These are phyloP conservation scores for Ogataea paraovalis DNA, from an alignment of 805 yeast species.

Conservation along the genomic window DNA sequence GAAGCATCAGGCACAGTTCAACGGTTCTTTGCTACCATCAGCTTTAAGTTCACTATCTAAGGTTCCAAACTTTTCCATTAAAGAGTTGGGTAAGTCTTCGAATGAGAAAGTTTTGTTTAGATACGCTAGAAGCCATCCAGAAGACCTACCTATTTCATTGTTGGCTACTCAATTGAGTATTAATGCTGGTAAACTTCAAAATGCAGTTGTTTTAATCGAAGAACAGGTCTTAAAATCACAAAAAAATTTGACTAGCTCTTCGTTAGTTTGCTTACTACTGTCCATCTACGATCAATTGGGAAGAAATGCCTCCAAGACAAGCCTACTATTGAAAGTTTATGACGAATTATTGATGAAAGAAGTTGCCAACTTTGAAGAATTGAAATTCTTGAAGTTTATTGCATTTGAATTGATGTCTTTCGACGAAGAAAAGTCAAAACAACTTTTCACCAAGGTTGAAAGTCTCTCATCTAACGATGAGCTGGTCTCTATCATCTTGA, in stretches of 20 bases:
- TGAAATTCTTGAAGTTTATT: constrained; percentile 30
- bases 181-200: constrained; percentile 28
- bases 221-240: constrained; percentile 15
- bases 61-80: constrained; percentile 13
- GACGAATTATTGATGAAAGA: constrained; percentile 16
- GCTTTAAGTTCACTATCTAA: constrained; percentile 22
- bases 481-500: constrained; percentile 21
- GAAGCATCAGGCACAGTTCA: constrained; percentile 16
- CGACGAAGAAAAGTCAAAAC: constrained; percentile 29
- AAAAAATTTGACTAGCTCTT: constrained; percentile 33
- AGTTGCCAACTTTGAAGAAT: constrained; percentile 14
- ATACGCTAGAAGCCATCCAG: constrained; percentile 29
- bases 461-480: constrained; percentile 13
- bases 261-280: constrained; percentile 46
- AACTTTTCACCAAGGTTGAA: constrained; percentile 25
- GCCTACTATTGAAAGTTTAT: constrained; percentile 31
- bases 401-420: constrained; percentile 37
- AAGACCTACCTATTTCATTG: constrained; percentile 29
- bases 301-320: constrained; percentile 31
- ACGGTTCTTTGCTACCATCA: constrained; percentile 25
- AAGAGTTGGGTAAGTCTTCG: constrained; percentile 16
- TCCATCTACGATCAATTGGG: constrained; percentile 46
- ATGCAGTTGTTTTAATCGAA: constrained; percentile 36
- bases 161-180: constrained; percentile 34
- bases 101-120: constrained; percentile 33